Conservation (phyloP, 2,329 filamentous ascomycete species). For the Epichloe hybrida region DNA sequence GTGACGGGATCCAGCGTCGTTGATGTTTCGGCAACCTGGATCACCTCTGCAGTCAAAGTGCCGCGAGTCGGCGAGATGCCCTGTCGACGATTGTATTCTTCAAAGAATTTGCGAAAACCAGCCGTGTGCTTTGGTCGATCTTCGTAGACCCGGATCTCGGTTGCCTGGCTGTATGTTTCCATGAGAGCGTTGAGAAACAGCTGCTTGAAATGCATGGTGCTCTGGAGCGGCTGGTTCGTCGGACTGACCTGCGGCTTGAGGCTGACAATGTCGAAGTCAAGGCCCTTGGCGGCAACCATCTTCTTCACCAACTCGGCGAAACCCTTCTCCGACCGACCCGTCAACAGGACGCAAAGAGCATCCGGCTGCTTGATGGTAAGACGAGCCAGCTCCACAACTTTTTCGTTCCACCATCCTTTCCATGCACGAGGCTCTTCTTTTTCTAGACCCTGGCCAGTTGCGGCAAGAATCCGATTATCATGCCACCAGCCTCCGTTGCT, state of each 20-base stretch:
- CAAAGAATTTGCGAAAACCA: conserved; percentile 75
- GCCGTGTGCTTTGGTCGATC: conserved; percentile 56
- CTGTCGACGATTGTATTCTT: conserved; percentile 54
- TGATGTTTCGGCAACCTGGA: conserved; percentile 69
- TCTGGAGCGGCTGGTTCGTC: conserved; percentile 61
- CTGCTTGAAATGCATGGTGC: conserved; percentile 89
- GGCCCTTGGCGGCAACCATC: conserved; percentile 62
- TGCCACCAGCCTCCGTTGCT: conserved; percentile 94
- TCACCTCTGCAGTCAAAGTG: conserved; percentile 63
- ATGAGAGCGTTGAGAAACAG: conserved; percentile 66
- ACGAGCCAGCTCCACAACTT: conserved; percentile 65
- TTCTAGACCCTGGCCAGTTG: conserved; percentile 71
- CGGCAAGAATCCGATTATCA: conserved; percentile 69
- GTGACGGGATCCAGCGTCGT: conserved; percentile 62
- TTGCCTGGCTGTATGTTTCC: conserved; percentile 70
- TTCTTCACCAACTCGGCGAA: conserved; percentile 71
- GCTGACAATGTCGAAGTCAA: conserved; percentile 79
- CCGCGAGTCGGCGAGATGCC: conserved; percentile 39
- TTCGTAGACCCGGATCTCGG: conserved; percentile 69
- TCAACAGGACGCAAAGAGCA: conserved; percentile 73
- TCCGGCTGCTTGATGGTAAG: conserved; percentile 76
- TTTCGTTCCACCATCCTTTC: conserved; percentile 95
- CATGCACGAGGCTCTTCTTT: conserved; percentile 73
- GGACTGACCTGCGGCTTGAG: conserved; percentile 79
- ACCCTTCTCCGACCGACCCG: conserved; percentile 64